A percentile compares a stretch with the other conserved stretches of the same genome.
Evolutionary conservation across 345 rosid genomes (phyloP).

Genomic region (Salix exigua): DNA sequence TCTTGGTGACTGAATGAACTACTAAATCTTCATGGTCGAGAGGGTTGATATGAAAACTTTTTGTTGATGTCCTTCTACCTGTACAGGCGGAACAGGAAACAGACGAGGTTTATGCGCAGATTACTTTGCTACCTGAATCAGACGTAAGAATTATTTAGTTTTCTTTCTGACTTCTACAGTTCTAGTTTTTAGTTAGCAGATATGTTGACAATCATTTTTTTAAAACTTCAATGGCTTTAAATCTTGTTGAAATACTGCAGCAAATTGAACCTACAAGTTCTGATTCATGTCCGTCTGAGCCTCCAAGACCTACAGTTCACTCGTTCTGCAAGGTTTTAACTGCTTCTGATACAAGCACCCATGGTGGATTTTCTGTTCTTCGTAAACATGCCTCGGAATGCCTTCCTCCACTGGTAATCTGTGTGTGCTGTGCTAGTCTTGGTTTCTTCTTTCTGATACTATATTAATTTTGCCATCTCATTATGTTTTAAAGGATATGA

Average conservation of each 20-base stretch:
- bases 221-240: background rate
- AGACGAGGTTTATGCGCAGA: constrained; percentile 95
- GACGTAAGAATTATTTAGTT: constrained; percentile 41
- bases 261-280: constrained; percentile 53
- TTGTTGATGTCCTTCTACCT: constrained; percentile 3
- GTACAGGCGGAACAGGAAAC: constrained; percentile 91
- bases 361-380: constrained; percentile 92
- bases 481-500: constrained; percentile 62
- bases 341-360: constrained; percentile 97
- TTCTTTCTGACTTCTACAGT: background rate
- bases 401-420: constrained; percentile 83
- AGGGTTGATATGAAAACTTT: background rate
- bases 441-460: background rate
- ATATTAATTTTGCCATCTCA: background rate
- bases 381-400: constrained; percentile 91
- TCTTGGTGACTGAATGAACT: background rate
- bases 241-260: constrained; percentile 21
- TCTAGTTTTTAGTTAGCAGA: background rate
- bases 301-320: constrained; percentile 53
- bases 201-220: background rate
- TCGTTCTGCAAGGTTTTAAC: constrained; percentile 86
- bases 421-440: background rate
- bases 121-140: constrained; percentile 65
- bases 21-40: background rate
- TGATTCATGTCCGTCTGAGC: constrained; percentile 46